phyloP scores from a whole-genome alignment of 1,284 basidiomycete genomes.

The Rhodofomes roseus region DNA sequence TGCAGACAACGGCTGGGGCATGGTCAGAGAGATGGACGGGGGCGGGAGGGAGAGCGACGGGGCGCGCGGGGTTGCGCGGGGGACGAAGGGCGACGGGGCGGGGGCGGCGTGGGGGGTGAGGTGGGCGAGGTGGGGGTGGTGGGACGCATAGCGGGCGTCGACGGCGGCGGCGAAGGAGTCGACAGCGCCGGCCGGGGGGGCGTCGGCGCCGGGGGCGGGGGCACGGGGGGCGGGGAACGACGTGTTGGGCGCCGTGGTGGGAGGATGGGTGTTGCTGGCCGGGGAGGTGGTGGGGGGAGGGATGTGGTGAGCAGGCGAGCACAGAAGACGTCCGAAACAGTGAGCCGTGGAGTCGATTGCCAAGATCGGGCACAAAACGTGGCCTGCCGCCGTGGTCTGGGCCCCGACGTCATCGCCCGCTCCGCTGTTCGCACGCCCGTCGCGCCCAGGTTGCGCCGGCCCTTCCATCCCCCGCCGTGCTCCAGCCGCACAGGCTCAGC shows the following conservation, averaged over 20 bases:
- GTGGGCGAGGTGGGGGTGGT: background rate
- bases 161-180: background rate
- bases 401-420: background rate
- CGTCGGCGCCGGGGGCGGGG: background rate
- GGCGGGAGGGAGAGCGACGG: background rate
- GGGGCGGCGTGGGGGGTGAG: background rate
- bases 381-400: slow-evolving; percentile 1
- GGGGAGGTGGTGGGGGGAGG: background rate
- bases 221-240: background rate
- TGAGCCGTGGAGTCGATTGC: background rate
- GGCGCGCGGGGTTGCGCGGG: background rate
- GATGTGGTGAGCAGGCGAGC: background rate
- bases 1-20: slow-evolving; percentile 4
- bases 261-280: background rate
- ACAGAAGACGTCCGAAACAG: background rate
- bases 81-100: background rate
- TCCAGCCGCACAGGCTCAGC: background rate
- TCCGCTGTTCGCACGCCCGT: background rate
- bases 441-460: background rate
- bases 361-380: background rate
- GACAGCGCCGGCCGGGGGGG: background rate
- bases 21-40: background rate
- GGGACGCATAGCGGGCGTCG: background rate
- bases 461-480: background rate
- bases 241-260: background rate